Evolutionary conservation across 192 early-diverging fungal species (phyloP).

Genomic region (Coemansia sp.): DNA sequence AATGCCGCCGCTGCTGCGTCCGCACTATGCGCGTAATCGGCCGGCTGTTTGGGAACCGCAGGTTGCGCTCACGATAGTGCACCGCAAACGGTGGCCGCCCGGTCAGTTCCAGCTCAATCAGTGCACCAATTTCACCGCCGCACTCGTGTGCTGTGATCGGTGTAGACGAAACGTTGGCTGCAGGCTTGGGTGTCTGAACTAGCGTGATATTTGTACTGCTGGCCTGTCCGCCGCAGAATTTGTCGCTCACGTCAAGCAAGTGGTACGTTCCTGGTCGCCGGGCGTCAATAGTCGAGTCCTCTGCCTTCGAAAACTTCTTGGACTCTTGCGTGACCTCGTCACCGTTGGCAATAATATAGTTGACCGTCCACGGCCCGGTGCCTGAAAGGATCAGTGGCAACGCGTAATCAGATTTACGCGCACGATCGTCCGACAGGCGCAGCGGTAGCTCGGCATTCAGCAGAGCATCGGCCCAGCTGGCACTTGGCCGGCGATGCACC

Average conservation of each 20-base stretch:
- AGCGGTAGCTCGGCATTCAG: slow-evolving; percentile 21
- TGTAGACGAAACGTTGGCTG: slow-evolving; percentile 26
- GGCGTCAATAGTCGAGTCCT: slow-evolving; percentile 25
- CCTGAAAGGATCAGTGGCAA: slow-evolving; percentile 32
- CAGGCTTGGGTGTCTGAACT: slow-evolving; percentile 23
- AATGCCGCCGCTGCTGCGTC: slow-evolving; percentile 33
- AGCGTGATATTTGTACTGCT: slow-evolving; percentile 24
- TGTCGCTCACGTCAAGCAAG: slow-evolving; percentile 29
- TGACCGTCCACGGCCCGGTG: slow-evolving; percentile 41
- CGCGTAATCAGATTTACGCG: slow-evolving; percentile 33
- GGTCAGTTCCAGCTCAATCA: slow-evolving; percentile 38
- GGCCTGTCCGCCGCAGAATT: slow-evolving; percentile 26
- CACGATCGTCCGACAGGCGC: slow-evolving; percentile 39
- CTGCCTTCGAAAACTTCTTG: slow-evolving; percentile 7
- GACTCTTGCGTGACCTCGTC: slow-evolving; percentile 13
- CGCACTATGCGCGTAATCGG: slow-evolving; percentile 29
- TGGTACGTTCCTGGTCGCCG: slow-evolving; percentile 28
- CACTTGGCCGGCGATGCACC: slow-evolving; percentile 36
- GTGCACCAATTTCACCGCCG: slow-evolving; percentile 48
- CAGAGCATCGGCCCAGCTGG: slow-evolving; percentile 19
- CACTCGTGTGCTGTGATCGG: slow-evolving; percentile 51
- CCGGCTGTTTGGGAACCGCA: slow-evolving; percentile 26
- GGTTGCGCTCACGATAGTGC: slow-evolving; percentile 46
- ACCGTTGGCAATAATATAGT: slow-evolving; percentile 26
- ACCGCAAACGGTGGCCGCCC: slow-evolving; percentile 49